Conservation (phyloP, 257 asterid species). For the Penstemon newberryi region DNA sequence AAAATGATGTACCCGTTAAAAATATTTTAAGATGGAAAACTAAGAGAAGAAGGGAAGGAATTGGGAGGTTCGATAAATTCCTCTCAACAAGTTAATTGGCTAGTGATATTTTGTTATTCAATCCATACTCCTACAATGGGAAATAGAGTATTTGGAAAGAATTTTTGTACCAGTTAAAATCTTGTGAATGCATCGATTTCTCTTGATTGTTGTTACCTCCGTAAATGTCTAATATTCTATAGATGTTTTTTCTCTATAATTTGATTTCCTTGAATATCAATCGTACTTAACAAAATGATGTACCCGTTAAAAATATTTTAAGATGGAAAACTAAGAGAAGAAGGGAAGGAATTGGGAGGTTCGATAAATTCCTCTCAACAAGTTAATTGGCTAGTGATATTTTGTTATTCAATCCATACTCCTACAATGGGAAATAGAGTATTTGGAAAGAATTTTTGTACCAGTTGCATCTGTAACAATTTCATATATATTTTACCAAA, state of each 20-base stretch:
- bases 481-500: neutral
- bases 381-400: slow-evolving; percentile 9
- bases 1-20: no score
- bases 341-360: neutral
- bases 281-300: no score
- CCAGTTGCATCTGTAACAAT: neutral
- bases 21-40: no score
- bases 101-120: slow-evolving; percentile 16
- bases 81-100: neutral
- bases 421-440: neutral
- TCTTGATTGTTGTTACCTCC: slow-evolving; percentile 4
- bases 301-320: no score
- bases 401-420: slow-evolving; percentile 18
- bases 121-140: slow-evolving; percentile 11
- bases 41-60: neutral
- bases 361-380: slow-evolving; percentile 7
- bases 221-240: neutral
- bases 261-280: slow-evolving; percentile 13
- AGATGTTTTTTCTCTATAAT: slow-evolving; percentile 13
- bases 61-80: slow-evolving; percentile 10
- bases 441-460: no score
- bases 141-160: no score
- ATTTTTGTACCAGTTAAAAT: neutral
- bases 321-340: no score
- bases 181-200: slow-evolving; percentile 23